These are phyloP conservation scores for Darksidea phi DNA, from an alignment of 495 filamentous ascomycete genomes.

Conservation along the genomic window DNA sequence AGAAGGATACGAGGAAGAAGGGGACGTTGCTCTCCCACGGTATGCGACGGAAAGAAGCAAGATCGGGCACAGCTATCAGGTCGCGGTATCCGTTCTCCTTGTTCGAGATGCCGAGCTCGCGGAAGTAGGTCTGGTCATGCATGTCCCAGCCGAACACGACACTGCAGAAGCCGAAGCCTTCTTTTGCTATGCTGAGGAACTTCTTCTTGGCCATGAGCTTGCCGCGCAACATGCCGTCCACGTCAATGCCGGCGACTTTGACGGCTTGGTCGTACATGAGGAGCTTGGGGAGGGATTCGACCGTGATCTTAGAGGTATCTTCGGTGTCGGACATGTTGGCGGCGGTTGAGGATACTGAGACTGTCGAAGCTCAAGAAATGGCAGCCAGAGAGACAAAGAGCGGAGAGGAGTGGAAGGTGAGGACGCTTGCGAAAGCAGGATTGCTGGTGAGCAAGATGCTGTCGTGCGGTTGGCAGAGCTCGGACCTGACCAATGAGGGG, in stretches of 20 bases:
- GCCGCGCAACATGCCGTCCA: conserved; percentile 85
- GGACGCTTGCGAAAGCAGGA: conserved; percentile 7
- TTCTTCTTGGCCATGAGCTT: conserved; percentile 97
- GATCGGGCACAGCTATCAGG: conserved; percentile 78
- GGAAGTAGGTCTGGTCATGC: conserved; percentile 87
- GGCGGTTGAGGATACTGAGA: neutral
- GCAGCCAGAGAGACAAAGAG: neutral
- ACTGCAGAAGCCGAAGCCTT: conserved; percentile 95
- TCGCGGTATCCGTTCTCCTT: conserved; percentile 92
- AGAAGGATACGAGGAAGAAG: conserved; percentile 89
- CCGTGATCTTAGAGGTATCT: conserved; percentile 49
- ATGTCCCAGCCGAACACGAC: conserved; percentile 98
- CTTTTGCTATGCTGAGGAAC: conserved; percentile 77
- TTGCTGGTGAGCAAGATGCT: neutral
- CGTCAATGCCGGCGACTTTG: conserved; percentile 84
- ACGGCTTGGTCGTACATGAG: conserved; percentile 77
- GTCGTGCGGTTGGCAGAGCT: conserved; percentile 14
- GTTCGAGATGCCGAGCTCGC: conserved; percentile 84
- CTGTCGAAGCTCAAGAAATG: neutral
- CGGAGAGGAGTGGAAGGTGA: neutral
- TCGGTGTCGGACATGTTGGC: conserved; percentile 13
- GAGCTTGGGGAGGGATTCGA: conserved; percentile 61
- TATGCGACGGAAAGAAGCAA: conserved; percentile 80
- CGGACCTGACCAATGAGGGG: conserved; percentile 33
- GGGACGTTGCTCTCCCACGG: conserved; percentile 93